Conservation (phyloP, 2,329 filamentous ascomycete genomes). For the Curvularia spicifera region DNA sequence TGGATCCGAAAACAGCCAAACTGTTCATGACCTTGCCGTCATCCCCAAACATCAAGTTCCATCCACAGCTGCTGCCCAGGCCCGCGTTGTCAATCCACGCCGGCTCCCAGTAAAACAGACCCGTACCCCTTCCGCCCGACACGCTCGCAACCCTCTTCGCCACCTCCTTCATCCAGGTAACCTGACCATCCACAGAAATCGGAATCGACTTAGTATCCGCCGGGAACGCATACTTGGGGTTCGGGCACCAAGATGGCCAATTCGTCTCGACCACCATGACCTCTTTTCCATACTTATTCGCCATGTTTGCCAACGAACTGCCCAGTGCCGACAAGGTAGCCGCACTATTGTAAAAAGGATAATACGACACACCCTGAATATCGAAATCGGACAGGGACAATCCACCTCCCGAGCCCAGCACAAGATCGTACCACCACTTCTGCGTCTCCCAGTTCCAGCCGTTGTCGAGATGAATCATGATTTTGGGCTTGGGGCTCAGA, state of each 20-base stretch:
- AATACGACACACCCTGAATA: conserved; percentile 75
- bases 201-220: conserved; percentile 66
- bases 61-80: conserved; percentile 69
- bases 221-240: conserved; percentile 65
- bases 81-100: conserved; percentile 71
- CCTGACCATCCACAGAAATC: conserved; percentile 68
- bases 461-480: conserved; percentile 77
- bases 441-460: conserved; percentile 75
- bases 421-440: conserved; percentile 68
- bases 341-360: conserved; percentile 70
- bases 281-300: conserved; percentile 67
- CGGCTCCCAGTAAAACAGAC: conserved; percentile 77
- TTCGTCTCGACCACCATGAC: conserved; percentile 73
- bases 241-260: conserved; percentile 71
- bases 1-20: conserved; percentile 59
- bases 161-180: conserved; percentile 65
- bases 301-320: conserved; percentile 64
- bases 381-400: conserved; percentile 66
- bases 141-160: conserved; percentile 63
- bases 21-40: conserved; percentile 63
- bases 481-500: conserved; percentile 64
- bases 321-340: conserved; percentile 66
- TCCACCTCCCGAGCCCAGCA: conserved; percentile 53
- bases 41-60: conserved; percentile 67
- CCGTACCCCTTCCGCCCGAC: conserved; percentile 58